Base-by-base conservation (phyloP, 495 filamentous ascomycete genomes). In the Aspergillus bridgeri region DNA sequence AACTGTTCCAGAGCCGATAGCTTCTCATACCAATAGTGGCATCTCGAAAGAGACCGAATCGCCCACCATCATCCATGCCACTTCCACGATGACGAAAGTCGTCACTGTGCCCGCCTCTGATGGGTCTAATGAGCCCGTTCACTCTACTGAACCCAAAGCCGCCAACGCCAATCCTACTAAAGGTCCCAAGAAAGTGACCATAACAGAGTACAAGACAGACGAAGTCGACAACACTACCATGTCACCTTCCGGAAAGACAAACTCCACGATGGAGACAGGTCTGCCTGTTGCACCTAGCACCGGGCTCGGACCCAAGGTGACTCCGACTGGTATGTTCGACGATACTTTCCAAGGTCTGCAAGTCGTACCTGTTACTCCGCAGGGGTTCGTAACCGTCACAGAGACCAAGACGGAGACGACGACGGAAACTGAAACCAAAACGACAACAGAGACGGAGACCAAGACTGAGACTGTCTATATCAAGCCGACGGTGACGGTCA, bases 341-440 rank as follows among this genome's bases (percentile, higher is more conserved):
- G 6, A 38, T 7, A 11, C 29, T 11, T 13, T 38, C 9, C 33
- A 4, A 13, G 33, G 33, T 15, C 33, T 38, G 3, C 33, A 38
- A 38, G 33, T 38, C 33, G 33, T 38, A 13, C 33, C 33, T 15
- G 33, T 38, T 9, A 38, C 33, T 1, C 33, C 33, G 33, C 33
- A 38, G 23, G 53, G 52, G 1, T 58, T 54, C 9, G 25, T 61
- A 17, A 54, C 56, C 5, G 22, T 65, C 24, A 53, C 56, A 17
- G 56, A 49, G 9, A 58, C 59, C 2, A 24, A 21, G 24, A 63
- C 61, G 0, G 53, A 49, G 45, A 65, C 60, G 2, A 42, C 57
- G 25, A 64, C 60, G 19, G 0, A 45, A 33, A 61, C 56, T 3
- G 49, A 49, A 0, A 62, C 60, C 13, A 42, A 56, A n/a, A 58